Evolutionary conservation across 805 yeast genomes (phyloP).

Genomic region (Candida vartiovaarae): DNA sequence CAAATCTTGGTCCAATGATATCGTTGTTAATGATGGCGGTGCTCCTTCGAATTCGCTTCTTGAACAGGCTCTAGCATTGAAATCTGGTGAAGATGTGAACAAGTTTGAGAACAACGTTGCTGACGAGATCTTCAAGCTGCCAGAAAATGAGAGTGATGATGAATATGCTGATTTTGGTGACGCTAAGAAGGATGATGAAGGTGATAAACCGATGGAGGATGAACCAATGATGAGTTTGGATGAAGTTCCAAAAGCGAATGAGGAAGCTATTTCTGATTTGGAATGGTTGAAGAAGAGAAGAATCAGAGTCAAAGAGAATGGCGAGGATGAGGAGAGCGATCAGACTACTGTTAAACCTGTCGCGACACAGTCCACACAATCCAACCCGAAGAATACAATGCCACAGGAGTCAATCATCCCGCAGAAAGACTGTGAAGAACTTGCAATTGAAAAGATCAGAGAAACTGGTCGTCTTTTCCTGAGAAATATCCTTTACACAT

Average conservation of each 20-base stretch:
- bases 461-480: conserved; percentile 79
- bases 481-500: conserved; percentile 75
- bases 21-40: conserved; percentile 28
- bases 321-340: conserved; percentile 15
- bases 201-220: conserved; percentile 46
- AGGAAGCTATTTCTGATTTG: conserved; percentile 58
- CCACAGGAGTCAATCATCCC: not conserved
- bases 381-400: not conserved
- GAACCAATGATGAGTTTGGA: conserved; percentile 44
- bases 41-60: conserved; percentile 30
- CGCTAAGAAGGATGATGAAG: conserved; percentile 33
- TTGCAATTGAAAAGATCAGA: conserved; percentile 42
- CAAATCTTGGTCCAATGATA: conserved; percentile 63
- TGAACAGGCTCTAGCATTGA: conserved; percentile 33
- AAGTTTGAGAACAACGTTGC: conserved; percentile 19
- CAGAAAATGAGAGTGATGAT: conserved; percentile 37
- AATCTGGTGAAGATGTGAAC: conserved; percentile 9
- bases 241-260: conserved; percentile 31
- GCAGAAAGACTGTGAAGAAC: conserved; percentile 31
- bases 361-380: conserved; percentile 9
- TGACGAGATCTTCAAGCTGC: conserved; percentile 21
- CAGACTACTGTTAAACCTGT: conserved; percentile 10
- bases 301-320: conserved; percentile 56
- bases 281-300: conserved; percentile 84
- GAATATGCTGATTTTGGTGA: conserved; percentile 33